Percentiles rank a stretch among this genome's conserved stretches.
These are phyloP conservation scores for Saksenaea vasiformis DNA, from an alignment of 371 early-diverging fungal species.

Conservation along the genomic window DNA sequence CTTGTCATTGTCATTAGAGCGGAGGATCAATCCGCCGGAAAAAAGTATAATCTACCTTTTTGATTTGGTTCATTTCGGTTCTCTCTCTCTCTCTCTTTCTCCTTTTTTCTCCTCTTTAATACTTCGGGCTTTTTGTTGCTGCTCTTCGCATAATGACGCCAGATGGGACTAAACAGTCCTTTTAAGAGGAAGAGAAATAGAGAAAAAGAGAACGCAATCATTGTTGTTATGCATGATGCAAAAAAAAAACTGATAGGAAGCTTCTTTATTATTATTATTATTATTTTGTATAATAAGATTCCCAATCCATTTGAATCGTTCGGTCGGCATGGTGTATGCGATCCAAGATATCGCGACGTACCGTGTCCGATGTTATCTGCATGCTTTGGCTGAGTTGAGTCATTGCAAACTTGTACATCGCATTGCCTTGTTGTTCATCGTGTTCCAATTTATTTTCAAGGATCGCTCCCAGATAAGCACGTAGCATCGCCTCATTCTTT, in stretches of 20 bases:
- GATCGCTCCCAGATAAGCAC: conserved; percentile 14
- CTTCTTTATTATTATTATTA: not conserved
- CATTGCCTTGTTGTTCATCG: not conserved
- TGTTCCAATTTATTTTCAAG: conserved; percentile 10
- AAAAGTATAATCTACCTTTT: too few species aligned
- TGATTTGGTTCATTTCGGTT: too few species aligned
- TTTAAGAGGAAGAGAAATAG: not conserved
- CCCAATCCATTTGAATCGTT: not conserved
- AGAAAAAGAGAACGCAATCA: not conserved
- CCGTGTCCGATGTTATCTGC: not conserved
- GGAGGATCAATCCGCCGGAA: too few species aligned
- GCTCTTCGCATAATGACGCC: not conserved
- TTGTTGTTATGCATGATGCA: conserved; percentile 2
- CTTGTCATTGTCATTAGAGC: not conserved
- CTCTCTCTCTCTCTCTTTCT: not conserved
- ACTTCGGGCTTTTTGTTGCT: not conserved
- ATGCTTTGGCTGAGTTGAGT: conserved; percentile 1
- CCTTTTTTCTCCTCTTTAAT: not conserved
- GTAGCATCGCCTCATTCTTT: conserved; percentile 1
- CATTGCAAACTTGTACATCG: conserved; percentile 12
- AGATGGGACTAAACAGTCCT: not conserved
- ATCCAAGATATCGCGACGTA: not conserved
- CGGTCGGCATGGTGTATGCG: not conserved
- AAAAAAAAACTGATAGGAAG: too few species aligned
- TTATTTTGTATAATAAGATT: not conserved